These are phyloP conservation scores for Cyberlindnera euphorbiiphila DNA, from an alignment of 805 yeast genomes.

Conservation along the genomic window DNA sequence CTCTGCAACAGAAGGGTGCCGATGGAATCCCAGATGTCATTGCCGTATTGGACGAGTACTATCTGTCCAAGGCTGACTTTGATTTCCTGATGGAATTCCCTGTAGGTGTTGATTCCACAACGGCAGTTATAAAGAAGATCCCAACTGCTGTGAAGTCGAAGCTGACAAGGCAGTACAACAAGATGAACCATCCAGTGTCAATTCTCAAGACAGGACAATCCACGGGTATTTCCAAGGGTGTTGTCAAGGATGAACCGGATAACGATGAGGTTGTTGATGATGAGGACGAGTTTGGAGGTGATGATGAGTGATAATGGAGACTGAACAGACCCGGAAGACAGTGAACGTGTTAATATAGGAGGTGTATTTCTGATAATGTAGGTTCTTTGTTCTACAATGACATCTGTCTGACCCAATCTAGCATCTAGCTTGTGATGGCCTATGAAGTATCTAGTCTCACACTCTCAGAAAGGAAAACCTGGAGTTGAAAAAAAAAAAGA, in stretches of 20 bases:
- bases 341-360: too few relatives aligned
- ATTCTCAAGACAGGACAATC: constrained; percentile 13
- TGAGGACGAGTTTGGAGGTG: constrained; percentile 14
- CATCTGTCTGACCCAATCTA: too few relatives aligned
- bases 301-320: constrained; percentile 2
- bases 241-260: constrained; percentile 10
- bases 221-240: constrained; percentile 10
- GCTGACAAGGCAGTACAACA: constrained; percentile 82
- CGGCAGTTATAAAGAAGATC: constrained; percentile 50
- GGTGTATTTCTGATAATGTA: too few relatives aligned
- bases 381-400: too few relatives aligned
- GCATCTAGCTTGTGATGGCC: too few relatives aligned
- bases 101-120: constrained; percentile 56
- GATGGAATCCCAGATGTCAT: constrained; percentile 68
- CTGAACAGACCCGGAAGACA: too few relatives aligned
- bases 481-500: too few relatives aligned
- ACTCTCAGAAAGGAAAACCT: too few relatives aligned
- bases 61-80: constrained; percentile 88
- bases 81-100: constrained; percentile 81
- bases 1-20: constrained; percentile 51
- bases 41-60: constrained; percentile 77
- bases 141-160: constrained; percentile 78
- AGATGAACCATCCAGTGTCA: constrained; percentile 72
- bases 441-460: too few relatives aligned
- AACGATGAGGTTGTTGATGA: constrained; percentile 12